These are phyloP conservation scores for Tetradesmus obliquus DNA, from an alignment of 139 green algal species.

Conservation along the genomic window DNA sequence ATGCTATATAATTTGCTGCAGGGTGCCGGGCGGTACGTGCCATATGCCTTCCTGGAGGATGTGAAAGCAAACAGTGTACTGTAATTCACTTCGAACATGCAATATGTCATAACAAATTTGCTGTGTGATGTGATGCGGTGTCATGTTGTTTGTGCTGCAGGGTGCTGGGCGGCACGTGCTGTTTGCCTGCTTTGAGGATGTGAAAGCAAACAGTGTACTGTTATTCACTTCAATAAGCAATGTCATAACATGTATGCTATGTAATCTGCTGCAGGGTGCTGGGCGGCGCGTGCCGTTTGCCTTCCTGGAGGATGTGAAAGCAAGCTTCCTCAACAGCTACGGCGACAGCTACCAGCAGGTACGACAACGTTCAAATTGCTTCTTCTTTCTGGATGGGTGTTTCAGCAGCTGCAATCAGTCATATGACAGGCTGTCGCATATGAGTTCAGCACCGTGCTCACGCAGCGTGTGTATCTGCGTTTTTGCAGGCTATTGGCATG, in stretches of 20 bases:
- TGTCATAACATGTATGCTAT: neutral
- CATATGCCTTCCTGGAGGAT: slow-evolving; percentile 94
- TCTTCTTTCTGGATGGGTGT: neutral
- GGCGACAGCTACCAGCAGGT: slow-evolving; percentile 11
- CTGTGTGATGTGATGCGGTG: neutral
- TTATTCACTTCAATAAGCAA: neutral
- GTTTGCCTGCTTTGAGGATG: slow-evolving; percentile 92
- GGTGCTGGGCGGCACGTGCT: slow-evolving; percentile 80
- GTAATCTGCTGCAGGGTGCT: slow-evolving; percentile 58
- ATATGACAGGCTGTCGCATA: slow-evolving; percentile 83
- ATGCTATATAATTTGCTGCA: slow-evolving; percentile 49
- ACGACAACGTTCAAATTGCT: neutral
- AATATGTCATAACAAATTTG: neutral
- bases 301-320: slow-evolving; percentile 90
- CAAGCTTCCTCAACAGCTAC: slow-evolving; percentile 70
- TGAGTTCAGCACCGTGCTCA: slow-evolving; percentile 82
- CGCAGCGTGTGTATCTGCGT: slow-evolving; percentile 68
- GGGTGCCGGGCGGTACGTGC: slow-evolving; percentile 79
- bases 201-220: slow-evolving; percentile 51
- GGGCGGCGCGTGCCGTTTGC: slow-evolving; percentile 89
- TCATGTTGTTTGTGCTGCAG: slow-evolving; percentile 54
- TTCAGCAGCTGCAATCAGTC: neutral
- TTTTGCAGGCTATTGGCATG: too few species aligned
- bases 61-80: slow-evolving; percentile 51
- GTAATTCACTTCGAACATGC: too few species aligned